Evolutionary conservation across 2,329 filamentous ascomycete genomes (phyloP).

Genomic region (Cadophora sp.): DNA sequence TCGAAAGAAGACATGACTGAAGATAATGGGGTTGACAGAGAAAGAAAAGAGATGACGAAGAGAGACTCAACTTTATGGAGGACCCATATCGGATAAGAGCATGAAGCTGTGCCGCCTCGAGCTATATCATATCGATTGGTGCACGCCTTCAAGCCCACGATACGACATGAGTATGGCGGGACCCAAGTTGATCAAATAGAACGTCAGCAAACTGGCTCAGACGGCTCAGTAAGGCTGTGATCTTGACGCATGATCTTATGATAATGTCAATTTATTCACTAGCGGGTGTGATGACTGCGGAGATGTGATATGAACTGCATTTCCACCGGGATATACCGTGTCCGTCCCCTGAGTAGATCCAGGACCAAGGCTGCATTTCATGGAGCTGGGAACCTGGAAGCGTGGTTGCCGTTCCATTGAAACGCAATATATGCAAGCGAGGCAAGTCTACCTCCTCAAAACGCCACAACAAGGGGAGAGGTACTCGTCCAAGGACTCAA

Average conservation of each 20-base stretch:
- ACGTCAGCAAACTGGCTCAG: background rate
- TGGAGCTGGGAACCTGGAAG: background rate
- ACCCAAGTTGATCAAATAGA: background rate
- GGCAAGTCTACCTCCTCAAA: background rate
- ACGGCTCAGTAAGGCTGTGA: conserved; percentile 6
- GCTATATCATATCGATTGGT: conserved; percentile 1
- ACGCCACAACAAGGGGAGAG: background rate
- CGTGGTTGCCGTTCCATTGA: background rate
- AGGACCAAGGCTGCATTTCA: background rate
- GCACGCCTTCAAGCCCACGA: background rate
- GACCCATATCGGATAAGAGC: background rate
- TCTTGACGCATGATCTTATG: background rate
- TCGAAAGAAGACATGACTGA: background rate
- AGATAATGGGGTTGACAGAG: background rate
- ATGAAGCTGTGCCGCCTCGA: conserved; percentile 7
- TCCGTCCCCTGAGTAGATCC: conserved; percentile 3
- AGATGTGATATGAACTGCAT: conserved; percentile 1
- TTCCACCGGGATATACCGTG: background rate
- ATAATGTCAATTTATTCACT: background rate
- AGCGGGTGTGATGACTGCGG: conserved; percentile 2
- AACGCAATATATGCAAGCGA: background rate
- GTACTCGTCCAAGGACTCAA: background rate
- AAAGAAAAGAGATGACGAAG: background rate
- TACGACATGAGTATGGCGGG: background rate
- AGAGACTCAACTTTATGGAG: background rate